phyloP scores from a whole-genome alignment of 108 stramenopile genomes.

The Heterococcus sp. region DNA sequence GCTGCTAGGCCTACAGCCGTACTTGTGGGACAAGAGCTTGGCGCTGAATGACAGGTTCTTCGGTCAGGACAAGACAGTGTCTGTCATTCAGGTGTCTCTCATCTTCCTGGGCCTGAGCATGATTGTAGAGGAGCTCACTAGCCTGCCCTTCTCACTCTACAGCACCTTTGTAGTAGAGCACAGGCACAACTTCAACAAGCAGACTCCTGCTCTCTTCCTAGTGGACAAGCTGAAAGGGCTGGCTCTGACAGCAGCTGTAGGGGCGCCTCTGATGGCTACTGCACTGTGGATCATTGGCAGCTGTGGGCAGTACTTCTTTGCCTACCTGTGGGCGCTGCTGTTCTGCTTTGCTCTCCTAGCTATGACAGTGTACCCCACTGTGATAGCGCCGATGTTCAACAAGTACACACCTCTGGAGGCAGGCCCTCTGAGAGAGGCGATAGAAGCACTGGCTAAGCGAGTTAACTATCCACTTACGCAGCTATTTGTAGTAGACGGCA shows the following conservation, averaged over 20 bases:
- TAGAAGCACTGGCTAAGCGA: slow-evolving; percentile 78
- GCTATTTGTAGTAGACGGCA: slow-evolving; percentile 95
- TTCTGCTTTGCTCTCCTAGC: slow-evolving; percentile 78
- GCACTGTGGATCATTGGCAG: slow-evolving; percentile 77
- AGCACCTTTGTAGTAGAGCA: slow-evolving; percentile 88
- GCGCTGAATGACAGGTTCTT: neutral
- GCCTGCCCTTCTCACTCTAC: slow-evolving; percentile 54
- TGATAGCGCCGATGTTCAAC: slow-evolving; percentile 98
- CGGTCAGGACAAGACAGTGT: neutral
- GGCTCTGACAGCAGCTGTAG: slow-evolving; percentile 71
- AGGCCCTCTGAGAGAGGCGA: slow-evolving; percentile 74
- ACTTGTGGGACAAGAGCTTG: slow-evolving; percentile 39
- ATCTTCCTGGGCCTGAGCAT: neutral
- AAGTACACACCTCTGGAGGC: slow-evolving; percentile 87
- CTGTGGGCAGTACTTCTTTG: slow-evolving; percentile 78
- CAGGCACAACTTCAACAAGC: slow-evolving; percentile 97
- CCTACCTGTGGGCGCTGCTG: slow-evolving; percentile 91
- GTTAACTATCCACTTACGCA: slow-evolving; percentile 93
- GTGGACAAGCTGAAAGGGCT: slow-evolving; percentile 86
- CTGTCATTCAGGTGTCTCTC: neutral
- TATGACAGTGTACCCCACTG: slow-evolving; percentile 86
- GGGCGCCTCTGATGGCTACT: slow-evolving; percentile 77
- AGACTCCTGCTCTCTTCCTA: slow-evolving; percentile 77
- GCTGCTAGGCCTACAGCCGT: slow-evolving; percentile 45
- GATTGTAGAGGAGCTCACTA: neutral